Base-by-base conservation (phyloP, 306 rosid species). In the Quercus wislizeni region DNA sequence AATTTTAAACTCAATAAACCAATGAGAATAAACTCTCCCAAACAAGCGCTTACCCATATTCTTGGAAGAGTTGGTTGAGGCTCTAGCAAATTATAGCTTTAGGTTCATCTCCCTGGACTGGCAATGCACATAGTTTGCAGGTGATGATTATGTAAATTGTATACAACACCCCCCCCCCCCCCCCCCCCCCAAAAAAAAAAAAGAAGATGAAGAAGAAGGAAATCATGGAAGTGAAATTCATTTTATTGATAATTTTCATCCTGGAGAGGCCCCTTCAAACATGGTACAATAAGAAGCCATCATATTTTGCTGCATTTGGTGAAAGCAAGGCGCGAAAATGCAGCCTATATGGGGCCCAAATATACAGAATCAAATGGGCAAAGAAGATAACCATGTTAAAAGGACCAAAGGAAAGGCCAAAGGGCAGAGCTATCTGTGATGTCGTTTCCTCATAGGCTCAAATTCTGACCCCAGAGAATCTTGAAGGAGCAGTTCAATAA, bases 391-490 rank as follows among this genome's bases (percentile, higher is more conserved):
- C 49, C 38, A 33, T 2, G n/a, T 6, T 15, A 30, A 25, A 65
- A 65, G 23, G 52, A 67, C 72, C 51, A 33, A 19, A 67, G 52
- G 25, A 68, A 68, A 68, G 38, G 72, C 72, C 72, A 68, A 18
- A 2, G 11, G 11, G 51, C 25, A 8, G n/a, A 19, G 15, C 38
- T 38, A 49, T 7, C 51, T 10, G 9, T 9, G 8, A 33, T 68
- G 72, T 68, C 27, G 20, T 33, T 18, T 67, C 51, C 49, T 35
- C 72, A 33, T 67, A 19, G 23, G 14, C 49, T 67, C 25, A 67
- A 67, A 67, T 14, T 67, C 23, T 33, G 17, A 33, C 38, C 38
- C 4, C 54, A 35, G 23, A 35, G 52, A 68, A 38, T 68, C 51
- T n/a, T 68, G 14, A 7, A 14, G 41, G 20, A 18, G 72, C 20